Evolutionary conservation across 306 rosid species (phyloP).

Genomic region (Citrullus mucosospermus): DNA sequence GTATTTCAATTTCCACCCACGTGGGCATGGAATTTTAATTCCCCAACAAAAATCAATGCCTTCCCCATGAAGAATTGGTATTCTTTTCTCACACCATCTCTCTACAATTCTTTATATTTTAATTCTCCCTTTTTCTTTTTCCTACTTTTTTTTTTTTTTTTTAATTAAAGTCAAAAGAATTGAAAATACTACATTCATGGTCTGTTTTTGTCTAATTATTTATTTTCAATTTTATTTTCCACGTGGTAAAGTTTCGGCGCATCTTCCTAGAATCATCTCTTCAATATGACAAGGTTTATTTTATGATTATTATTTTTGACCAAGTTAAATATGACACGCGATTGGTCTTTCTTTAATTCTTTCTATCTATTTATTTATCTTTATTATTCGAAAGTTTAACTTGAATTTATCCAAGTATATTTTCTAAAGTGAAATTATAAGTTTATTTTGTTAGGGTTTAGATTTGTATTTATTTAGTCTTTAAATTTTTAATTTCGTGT

Average conservation of each 20-base stretch:
- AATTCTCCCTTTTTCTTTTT: not conserved
- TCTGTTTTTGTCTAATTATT: not conserved
- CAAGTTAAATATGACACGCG: not conserved
- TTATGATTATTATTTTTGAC: too few species aligned
- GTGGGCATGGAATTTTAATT: slow-evolving; percentile 16
- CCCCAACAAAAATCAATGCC: slow-evolving; percentile 12
- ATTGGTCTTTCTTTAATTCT: not conserved
- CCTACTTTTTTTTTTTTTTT: not conserved
- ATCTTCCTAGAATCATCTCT: not conserved
- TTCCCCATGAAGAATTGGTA: not conserved
- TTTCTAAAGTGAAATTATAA: too few species aligned
- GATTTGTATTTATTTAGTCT: too few species aligned
- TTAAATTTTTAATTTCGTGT: too few species aligned
- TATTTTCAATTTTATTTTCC: not conserved
- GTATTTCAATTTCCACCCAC: not conserved
- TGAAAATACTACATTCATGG: not conserved
- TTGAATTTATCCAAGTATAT: too few species aligned
- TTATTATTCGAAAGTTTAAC: too few species aligned
- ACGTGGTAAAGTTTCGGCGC: not conserved
- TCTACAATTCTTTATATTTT: not conserved
- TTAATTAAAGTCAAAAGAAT: not conserved
- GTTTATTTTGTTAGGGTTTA: too few species aligned
- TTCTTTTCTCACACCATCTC: not conserved
- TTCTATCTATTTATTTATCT: not conserved
- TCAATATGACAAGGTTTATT: too few species aligned